Evolutionary conservation across 202 grass and related monocot species (phyloP), one percentile per base, ranked within the genome.

Genomic region (Brachypodium distachyon): DNA sequence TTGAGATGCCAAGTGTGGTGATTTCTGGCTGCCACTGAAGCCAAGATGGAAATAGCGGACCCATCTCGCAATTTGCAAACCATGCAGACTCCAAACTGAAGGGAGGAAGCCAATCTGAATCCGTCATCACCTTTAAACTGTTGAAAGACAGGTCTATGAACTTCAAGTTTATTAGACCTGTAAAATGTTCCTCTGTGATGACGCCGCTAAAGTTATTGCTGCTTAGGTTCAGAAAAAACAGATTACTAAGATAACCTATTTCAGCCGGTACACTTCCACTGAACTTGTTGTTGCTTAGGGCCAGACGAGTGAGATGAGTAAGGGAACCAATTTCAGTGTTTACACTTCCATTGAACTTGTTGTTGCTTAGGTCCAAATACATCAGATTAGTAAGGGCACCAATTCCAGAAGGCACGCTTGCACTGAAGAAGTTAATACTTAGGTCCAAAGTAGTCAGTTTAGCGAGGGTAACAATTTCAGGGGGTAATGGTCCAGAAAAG

Each of bases 1-100:
- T 63, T 23, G 56, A 78, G 36, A 87, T 21, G 32, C 67, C 66
- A 16, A 87, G 47, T 18, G 0, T 0, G 2, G 0, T 42, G 12
- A 78, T 38, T 7, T 44, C 0, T 2, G 14, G 44, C 23, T 82
- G 77, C 34, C 10, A 9, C 32, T 23, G 55, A 12, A 86, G 70
- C 88, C 88, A 86, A 56, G 23, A 6, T 16, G 83, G 83, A 25
- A 90, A 80, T 1, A 9, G 8, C 0, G 86, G 86, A 6, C 81
- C 86, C 11, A 88, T 18, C 9, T 42, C 9, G 36, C 70, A 73
- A 61, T 54, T 77, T 33, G n/a, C 6, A 13, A 84, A 44, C 6
- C 0, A 0, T 3, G 79, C 29, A 47, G 0, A 2, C 0, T 18
- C 0, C 7, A 88, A 36, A 5, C n/a, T 71, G 13, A 76, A 88